A percentile compares a stretch with the other conserved stretches of the same genome.
These are phyloP conservation scores for Epichloe coenophiala DNA, from an alignment of 2,329 filamentous ascomycete species.

Conservation along the genomic window DNA sequence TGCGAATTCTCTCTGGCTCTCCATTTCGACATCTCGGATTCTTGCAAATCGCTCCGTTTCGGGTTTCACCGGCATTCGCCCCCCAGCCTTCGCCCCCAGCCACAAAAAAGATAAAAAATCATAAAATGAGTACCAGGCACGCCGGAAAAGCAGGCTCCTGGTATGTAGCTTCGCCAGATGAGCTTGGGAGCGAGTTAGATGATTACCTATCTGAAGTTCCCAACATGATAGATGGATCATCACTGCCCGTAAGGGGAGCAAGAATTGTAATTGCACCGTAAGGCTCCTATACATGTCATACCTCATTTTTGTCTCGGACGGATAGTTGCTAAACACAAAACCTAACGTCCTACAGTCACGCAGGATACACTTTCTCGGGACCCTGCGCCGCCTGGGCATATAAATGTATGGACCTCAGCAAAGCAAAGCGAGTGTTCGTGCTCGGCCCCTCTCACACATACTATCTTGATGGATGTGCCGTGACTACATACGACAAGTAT, in stretches of 20 bases:
- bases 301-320: too few species aligned
- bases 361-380: constrained; percentile 86
- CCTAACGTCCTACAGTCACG: constrained; percentile 48
- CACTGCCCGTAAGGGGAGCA: constrained; percentile 58
- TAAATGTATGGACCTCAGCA: constrained; percentile 69
- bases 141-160: constrained; percentile 66
- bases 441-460: constrained; percentile 87
- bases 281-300: constrained; percentile 22
- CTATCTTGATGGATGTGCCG: constrained; percentile 62
- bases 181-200: constrained; percentile 59
- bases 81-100: too few species aligned
- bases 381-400: constrained; percentile 91
- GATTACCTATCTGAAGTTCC: constrained; percentile 62
- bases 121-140: constrained; percentile 2
- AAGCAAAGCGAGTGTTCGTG: constrained; percentile 77
- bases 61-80: neutral
- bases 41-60: too few species aligned
- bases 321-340: neutral
- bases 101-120: neutral
- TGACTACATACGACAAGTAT: constrained; percentile 59
- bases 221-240: constrained; percentile 40
- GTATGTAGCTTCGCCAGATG: constrained; percentile 53
- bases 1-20: neutral
- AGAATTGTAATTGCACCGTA: constrained; percentile 89
- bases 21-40: neutral